Conservation (phyloP, 148 eudicot species). For the Pouteria glomerata region DNA sequence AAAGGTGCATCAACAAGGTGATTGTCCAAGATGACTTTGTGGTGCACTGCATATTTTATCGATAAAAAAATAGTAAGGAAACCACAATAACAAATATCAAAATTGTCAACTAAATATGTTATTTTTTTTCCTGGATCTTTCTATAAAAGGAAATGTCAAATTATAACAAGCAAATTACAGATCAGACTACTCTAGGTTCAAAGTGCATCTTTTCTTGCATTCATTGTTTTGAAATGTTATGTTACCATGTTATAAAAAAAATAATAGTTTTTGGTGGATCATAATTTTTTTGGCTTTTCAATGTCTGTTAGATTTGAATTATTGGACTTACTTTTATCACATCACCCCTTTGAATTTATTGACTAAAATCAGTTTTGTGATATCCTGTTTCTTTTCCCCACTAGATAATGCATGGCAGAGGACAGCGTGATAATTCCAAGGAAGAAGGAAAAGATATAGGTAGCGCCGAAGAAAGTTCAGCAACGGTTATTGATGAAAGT, state of each 20-base stretch:
- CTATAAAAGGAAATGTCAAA: not conserved
- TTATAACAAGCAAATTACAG: no score
- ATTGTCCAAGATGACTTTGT: not conserved
- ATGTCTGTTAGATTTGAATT: not conserved
- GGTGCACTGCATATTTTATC: not conserved
- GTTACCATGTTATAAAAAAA: not conserved
- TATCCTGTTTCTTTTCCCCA: constrained; percentile 3
- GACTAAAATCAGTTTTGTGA: not conserved
- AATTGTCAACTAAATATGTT: not conserved
- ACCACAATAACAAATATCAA: not conserved
- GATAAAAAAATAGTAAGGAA: not conserved
- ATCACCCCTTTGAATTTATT: not conserved
- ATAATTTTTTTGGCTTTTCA: no score
- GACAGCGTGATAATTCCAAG: constrained; percentile 19
- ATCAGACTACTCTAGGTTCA: not conserved
- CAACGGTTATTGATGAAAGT: constrained; percentile 14
- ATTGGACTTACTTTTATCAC: not conserved
- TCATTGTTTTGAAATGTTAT: not conserved
- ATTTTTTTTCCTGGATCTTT: not conserved
- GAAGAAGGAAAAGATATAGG: constrained; percentile 16
- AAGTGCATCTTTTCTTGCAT: not conserved
- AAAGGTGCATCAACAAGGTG: not conserved
- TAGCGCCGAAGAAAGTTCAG: constrained; percentile 17
- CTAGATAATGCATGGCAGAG: constrained; percentile 46
- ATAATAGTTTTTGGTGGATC: no score